These are phyloP conservation scores for Mucor racemosus DNA, from an alignment of 371 early-diverging fungal genomes.

Conservation along the genomic window DNA sequence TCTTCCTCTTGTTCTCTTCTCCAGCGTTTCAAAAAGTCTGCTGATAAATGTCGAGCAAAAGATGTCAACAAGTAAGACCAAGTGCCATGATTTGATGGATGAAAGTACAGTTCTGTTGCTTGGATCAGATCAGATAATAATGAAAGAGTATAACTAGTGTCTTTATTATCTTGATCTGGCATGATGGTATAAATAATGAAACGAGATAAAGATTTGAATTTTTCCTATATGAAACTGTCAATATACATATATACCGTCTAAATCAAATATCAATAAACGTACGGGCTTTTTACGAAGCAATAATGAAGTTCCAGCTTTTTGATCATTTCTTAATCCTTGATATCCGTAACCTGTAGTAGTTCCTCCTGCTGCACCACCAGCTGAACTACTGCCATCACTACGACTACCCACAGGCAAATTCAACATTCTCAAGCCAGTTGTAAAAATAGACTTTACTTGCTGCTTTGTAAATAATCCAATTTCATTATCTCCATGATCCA, in stretches of 20 bases:
- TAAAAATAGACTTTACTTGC: constrained; percentile 72
- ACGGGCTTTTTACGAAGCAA: constrained; percentile 51
- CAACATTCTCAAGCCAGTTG: constrained; percentile 72
- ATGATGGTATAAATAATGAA: constrained; percentile 82
- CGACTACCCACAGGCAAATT: constrained; percentile 82
- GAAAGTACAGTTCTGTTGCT: constrained; percentile 85
- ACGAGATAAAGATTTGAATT: constrained; percentile 67
- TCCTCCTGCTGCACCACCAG: constrained; percentile 37
- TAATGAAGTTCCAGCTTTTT: constrained; percentile 48
- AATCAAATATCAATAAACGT: not conserved
- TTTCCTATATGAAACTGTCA: constrained; percentile 40
- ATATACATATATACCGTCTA: not conserved
- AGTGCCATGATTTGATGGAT: constrained; percentile 87
- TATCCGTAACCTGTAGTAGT: constrained; percentile 45
- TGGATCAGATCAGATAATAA: constrained; percentile 77
- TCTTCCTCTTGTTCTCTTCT: constrained; percentile 58
- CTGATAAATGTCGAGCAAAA: constrained; percentile 65
- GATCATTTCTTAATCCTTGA: constrained; percentile 38
- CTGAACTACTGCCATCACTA: constrained; percentile 43
- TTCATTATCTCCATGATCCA: constrained; percentile 35
- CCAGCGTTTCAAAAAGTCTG: constrained; percentile 72
- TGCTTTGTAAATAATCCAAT: constrained; percentile 67
- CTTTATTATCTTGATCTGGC: constrained; percentile 43
- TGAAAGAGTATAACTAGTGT: constrained; percentile 49
- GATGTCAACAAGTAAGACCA: constrained; percentile 76